Evolutionary conservation across 1,284 basidiomycete genomes (phyloP).

Genomic region (Inonotus hispidus): DNA sequence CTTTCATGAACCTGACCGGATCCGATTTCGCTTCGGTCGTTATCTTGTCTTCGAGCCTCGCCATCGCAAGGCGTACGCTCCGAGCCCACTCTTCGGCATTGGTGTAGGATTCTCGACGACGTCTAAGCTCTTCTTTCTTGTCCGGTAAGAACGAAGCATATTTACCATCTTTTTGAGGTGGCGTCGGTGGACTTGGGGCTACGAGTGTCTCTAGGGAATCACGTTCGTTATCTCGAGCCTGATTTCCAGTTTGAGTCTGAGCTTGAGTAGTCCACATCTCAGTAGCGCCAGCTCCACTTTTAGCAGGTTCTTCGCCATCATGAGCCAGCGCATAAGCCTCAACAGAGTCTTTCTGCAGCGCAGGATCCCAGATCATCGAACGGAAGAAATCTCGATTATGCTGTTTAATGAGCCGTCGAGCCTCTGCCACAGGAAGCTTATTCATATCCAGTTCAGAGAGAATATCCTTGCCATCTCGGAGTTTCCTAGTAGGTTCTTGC

Average conservation of each 20-base stretch:
- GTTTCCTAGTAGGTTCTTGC: neutral
- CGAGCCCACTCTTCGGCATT: neutral
- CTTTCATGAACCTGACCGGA: slow-evolving; percentile 4
- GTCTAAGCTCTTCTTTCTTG: neutral
- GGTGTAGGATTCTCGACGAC: neutral
- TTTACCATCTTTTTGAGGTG: neutral
- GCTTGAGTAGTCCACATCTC: neutral
- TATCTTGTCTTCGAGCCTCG: slow-evolving; percentile 3
- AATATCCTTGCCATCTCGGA: neutral
- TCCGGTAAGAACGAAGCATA: neutral
- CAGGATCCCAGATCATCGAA: slow-evolving; percentile 12
- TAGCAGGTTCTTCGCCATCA: neutral
- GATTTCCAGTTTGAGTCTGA: neutral
- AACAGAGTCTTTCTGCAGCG: slow-evolving; percentile 10
- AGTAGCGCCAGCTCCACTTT: neutral
- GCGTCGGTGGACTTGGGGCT: neutral
- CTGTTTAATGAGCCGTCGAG: slow-evolving; percentile 3
- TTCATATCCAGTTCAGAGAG: neutral
- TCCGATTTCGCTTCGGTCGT: neutral
- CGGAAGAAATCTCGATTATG: slow-evolving; percentile 13
- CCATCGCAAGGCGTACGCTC: slow-evolving; percentile 9
- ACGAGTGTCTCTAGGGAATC: neutral
- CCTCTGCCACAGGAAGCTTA: neutral
- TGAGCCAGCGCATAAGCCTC: slow-evolving; percentile 9
- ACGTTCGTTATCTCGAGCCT: neutral